phyloP scores from a whole-genome alignment of 768 basidiomycete species.

The Cystoderma amianthinum region DNA sequence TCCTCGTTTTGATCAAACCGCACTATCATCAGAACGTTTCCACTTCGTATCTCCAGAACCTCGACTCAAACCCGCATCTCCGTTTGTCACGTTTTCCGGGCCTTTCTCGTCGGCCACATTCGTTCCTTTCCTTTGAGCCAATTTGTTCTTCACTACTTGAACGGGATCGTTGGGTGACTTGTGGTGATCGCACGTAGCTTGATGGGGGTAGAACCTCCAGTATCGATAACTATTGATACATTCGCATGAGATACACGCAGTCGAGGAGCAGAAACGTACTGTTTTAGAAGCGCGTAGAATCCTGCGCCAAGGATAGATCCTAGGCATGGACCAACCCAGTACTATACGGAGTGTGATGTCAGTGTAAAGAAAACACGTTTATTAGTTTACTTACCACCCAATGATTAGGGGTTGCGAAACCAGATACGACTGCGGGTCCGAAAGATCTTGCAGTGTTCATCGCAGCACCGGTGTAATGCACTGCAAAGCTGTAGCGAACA shows the following conservation, averaged over 20 bases:
- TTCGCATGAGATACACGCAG: too few species aligned
- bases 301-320: slow-evolving; percentile 53
- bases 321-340: slow-evolving; percentile 66
- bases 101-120: too few species aligned
- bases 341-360: slow-evolving; percentile 27
- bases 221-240: slow-evolving; percentile 39
- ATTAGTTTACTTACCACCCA: slow-evolving; percentile 47
- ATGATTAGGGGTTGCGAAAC: slow-evolving; percentile 43
- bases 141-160: background rate
- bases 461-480: slow-evolving; percentile 55
- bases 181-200: slow-evolving; percentile 29
- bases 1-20: too few species aligned
- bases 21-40: too few species aligned
- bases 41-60: too few species aligned
- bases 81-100: too few species aligned
- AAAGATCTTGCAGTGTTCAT: slow-evolving; percentile 69
- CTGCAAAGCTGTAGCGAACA: slow-evolving; percentile 38
- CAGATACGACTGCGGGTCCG: slow-evolving; percentile 59
- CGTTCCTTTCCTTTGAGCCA: background rate
- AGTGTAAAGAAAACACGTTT: background rate
- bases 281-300: slow-evolving; percentile 54
- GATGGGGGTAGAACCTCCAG: slow-evolving; percentile 43
- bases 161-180: slow-evolving; percentile 34
- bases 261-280: slow-evolving; percentile 12
- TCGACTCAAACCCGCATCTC: too few species aligned